Evolutionary conservation across 129 eudicot genomes (phyloP).

Genomic region (Pulicaria dysenterica): DNA sequence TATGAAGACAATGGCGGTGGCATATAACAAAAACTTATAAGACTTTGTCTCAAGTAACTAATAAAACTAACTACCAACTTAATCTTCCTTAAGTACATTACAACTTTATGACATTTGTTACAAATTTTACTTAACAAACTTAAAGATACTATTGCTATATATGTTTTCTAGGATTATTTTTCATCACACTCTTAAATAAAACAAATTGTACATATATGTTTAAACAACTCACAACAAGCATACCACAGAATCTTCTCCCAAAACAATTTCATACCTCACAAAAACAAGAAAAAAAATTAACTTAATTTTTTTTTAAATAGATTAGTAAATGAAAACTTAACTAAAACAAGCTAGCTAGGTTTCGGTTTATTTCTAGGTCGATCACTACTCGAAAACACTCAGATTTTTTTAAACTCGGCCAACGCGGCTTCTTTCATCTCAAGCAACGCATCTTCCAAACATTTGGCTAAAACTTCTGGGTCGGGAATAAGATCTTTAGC

Average conservation of each 20-base stretch:
- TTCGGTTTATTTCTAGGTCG: neutral
- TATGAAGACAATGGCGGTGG: too few relatives aligned
- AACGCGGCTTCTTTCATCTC: constrained; percentile 68
- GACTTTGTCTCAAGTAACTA: too few relatives aligned
- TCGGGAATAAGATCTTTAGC: constrained; percentile 86
- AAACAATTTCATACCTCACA: neutral
- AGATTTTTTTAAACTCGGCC: neutral
- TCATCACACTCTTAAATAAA: neutral
- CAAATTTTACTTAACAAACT: too few relatives aligned
- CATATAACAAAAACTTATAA: too few relatives aligned
- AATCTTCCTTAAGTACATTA: too few relatives aligned
- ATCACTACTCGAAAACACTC: too few relatives aligned
- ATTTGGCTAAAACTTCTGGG: constrained; percentile 65
- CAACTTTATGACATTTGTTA: too few relatives aligned
- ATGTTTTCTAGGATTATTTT: too few relatives aligned
- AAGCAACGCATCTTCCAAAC: constrained; percentile 74
- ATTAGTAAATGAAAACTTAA: neutral
- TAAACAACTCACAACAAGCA: neutral
- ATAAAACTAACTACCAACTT: too few relatives aligned
- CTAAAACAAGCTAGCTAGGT: too few relatives aligned
- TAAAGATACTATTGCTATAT: too few relatives aligned
- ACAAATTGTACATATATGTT: neutral
- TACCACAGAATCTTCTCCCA: neutral
- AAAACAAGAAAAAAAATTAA: neutral
- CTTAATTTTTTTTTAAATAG: neutral